phyloP scores from a whole-genome alignment of 2,329 filamentous ascomycete genomes.

The Talaromyces sp. region DNA sequence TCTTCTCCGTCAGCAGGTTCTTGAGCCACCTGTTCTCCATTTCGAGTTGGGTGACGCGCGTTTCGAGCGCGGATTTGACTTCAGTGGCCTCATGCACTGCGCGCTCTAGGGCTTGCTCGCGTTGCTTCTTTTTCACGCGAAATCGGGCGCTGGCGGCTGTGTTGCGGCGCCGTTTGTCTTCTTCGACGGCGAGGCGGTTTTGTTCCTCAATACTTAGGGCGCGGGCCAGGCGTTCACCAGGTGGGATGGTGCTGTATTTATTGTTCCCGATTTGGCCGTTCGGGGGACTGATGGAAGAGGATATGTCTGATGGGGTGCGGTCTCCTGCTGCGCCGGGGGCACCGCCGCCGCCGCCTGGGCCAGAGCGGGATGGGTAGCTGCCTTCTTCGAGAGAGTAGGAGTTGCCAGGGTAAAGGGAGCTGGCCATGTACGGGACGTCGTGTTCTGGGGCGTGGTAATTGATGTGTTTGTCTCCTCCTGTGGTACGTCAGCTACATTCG shows the following conservation, averaged over 20 bases:
- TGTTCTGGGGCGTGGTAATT: constrained; percentile 39
- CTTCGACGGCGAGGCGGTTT: constrained; percentile 70
- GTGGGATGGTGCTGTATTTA: constrained; percentile 40
- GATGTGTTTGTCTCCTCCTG: constrained; percentile 36
- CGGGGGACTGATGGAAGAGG: constrained; percentile 41
- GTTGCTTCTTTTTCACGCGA: constrained; percentile 93
- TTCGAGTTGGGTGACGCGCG: constrained; percentile 69
- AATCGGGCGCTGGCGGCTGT: constrained; percentile 88
- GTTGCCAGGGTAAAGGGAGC: constrained; percentile 31
- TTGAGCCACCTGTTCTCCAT: constrained; percentile 80
- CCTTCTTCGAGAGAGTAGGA: constrained; percentile 36
- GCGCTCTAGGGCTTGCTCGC: constrained; percentile 78
- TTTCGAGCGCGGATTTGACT: constrained; percentile 71
- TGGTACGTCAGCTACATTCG: constrained; percentile 25
- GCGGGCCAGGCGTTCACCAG: constrained; percentile 40
- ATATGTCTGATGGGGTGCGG: constrained; percentile 41
- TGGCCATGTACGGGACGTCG: constrained; percentile 37
- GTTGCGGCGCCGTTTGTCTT: constrained; percentile 86
- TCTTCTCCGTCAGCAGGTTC: constrained; percentile 77
- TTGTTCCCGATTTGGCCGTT: constrained; percentile 39
- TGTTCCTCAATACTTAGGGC: constrained; percentile 48
- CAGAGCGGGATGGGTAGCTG: not conserved
- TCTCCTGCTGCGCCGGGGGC: constrained; percentile 34
- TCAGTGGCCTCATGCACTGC: constrained; percentile 79
- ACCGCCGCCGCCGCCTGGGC: not conserved